These are phyloP conservation scores for Umbelopsis sp. DNA, from an alignment of 192 early-diverging fungal genomes.

Conservation along the genomic window DNA sequence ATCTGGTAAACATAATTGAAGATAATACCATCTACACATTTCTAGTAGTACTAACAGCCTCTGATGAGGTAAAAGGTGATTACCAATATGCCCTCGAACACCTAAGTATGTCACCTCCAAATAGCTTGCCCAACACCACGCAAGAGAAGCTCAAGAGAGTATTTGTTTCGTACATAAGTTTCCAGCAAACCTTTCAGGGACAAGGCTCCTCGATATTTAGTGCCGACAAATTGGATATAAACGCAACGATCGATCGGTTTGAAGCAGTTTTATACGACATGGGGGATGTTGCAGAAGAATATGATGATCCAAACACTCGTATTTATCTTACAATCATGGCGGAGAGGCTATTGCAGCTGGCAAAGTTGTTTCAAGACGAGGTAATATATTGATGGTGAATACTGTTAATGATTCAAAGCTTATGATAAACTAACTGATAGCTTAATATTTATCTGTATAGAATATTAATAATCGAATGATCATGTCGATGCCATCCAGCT, in stretches of 20 bases:
- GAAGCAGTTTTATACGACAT: slow-evolving; percentile 3
- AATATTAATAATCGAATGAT: slow-evolving; percentile 7
- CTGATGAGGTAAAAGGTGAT: neutral
- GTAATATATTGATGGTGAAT: too few species aligned
- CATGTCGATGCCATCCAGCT: slow-evolving; percentile 1
- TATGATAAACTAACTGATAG: neutral
- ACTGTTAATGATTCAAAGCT: neutral
- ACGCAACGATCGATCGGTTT: neutral
- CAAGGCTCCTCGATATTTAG: too few species aligned
- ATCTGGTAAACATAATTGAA: neutral
- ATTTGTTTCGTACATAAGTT: neutral
- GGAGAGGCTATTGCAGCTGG: neutral
- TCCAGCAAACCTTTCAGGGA: neutral
- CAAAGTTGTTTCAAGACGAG: neutral
- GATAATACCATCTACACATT: too few species aligned
- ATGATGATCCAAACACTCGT: neutral
- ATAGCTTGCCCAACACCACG: neutral
- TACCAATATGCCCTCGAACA: neutral
- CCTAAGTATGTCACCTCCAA: neutral
- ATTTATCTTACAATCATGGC: slow-evolving; percentile 11
- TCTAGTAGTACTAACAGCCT: too few species aligned
- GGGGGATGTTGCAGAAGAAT: neutral
- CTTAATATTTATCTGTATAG: neutral
- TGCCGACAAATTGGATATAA: neutral
- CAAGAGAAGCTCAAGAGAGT: neutral